phyloP scores from a whole-genome alignment of 768 basidiomycete genomes.

The Suillus ampliporus region DNA sequence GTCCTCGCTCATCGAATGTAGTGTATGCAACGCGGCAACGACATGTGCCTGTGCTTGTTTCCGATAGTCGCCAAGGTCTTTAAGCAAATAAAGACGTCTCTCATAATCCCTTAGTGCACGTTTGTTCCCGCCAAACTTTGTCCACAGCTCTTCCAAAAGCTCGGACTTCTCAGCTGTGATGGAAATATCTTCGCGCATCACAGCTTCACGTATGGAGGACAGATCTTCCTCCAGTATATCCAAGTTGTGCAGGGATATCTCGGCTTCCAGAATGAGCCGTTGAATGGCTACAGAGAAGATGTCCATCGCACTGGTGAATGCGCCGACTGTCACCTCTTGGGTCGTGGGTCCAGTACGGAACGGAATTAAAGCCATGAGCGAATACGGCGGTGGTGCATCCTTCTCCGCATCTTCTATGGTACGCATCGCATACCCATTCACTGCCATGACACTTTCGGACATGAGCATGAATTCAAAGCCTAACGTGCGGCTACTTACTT shows the following conservation, averaged over 20 bases:
- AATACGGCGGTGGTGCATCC: constrained; percentile 32
- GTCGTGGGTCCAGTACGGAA: constrained; percentile 41
- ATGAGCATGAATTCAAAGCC: neutral
- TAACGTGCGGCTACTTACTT: constrained; percentile 49
- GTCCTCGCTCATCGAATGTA: constrained; percentile 70
- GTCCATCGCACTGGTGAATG: constrained; percentile 69
- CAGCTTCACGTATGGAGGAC: constrained; percentile 58
- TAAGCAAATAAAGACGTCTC: constrained; percentile 57
- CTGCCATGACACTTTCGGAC: constrained; percentile 31
- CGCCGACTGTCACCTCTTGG: constrained; percentile 52
- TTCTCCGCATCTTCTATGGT: constrained; percentile 50
- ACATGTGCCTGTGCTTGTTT: constrained; percentile 69
- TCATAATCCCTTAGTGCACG: constrained; percentile 54
- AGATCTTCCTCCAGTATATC: constrained; percentile 68
- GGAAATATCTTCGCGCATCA: constrained; percentile 60
- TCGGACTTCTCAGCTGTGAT: constrained; percentile 52
- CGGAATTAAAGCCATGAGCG: constrained; percentile 45
- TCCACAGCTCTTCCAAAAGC: constrained; percentile 73
- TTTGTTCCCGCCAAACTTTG: constrained; percentile 66
- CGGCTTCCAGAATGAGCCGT: constrained; percentile 71
- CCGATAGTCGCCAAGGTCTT: constrained; percentile 60
- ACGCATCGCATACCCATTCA: constrained; percentile 73
- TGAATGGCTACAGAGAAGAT: constrained; percentile 56
- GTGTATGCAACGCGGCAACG: constrained; percentile 62
- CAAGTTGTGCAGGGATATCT: constrained; percentile 58